Base-by-base conservation (phyloP, 2,329 filamentous ascomycete species). In the Xylariaceae sp. region DNA sequence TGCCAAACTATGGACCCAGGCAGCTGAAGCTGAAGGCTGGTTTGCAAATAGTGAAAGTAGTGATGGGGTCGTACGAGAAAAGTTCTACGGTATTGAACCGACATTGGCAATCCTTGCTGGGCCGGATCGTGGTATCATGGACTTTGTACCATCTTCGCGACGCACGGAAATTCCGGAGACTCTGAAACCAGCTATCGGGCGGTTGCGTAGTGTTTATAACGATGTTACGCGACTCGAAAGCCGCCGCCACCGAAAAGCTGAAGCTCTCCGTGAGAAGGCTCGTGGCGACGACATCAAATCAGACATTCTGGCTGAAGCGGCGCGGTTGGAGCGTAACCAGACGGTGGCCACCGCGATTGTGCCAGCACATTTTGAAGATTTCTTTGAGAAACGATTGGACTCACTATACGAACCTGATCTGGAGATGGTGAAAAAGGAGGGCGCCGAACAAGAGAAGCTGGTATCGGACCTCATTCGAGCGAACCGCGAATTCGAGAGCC, bases 271-370 rank as follows among this genome's bases (percentile, higher is more conserved):
- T 28, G 87, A 92, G 57, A 96, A 93, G 69, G 88, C 89, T 3
- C 90, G 89, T 49, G 84, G 86, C 19, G 95, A 99, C 73, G 94
- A 98, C 73, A 93, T 98, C 66, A 92, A 92, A 67, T 83, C 86
- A 0, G 91, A 92, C 46, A 88, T 99, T 3, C 80, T 96, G 19
- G 84, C 84, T 45, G 93, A 98, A 79, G 88, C 93, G 2, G 88
- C 89, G 31, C 86, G 92, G 7, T 80, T 98, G 11, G 95, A 98
- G 76, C 86, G 93, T 41, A 88, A 90, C 56, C 94, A 92, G 61
- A 91, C 92, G 0, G 70, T 71, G 24, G 90, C 90, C 75, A 92
- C 93, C 33, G 85, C 87, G 9, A 89, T 99, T 48, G 89, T 92
- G 47, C 88, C 94, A 0, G 90, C 90, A 2, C 92, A 97, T 67